Base-by-base conservation (phyloP, 805 yeast genomes). In the Wickerhamomyces strasburgensis region DNA sequence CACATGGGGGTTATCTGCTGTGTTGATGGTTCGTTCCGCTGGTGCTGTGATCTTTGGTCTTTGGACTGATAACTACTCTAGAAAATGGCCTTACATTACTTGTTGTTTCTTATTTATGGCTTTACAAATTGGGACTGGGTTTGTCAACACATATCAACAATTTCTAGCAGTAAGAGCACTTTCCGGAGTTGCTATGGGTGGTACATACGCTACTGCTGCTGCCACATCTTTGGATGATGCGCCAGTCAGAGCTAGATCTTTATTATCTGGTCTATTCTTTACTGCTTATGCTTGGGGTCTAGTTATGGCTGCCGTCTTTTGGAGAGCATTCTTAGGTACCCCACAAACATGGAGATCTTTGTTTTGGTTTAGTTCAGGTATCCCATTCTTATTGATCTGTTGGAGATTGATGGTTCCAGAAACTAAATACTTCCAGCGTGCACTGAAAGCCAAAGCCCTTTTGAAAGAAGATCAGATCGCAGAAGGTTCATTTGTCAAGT, bases 1-100 rank as follows among this genome's bases (percentile, higher is more conserved):
- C 47, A 77, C 87, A 6, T 80, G 85, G 84, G 88, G 87, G 37
- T 68, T 82, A 42, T 77, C 85, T 15, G 68, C 82, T 39, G 87
- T 80, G 27, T 67, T 81, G 29, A 80, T 81, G 85, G 68, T 81
- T 38, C 68, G 89, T 39, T 72, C 84, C 3, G 77, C 77, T 3
- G 89, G 89, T 30, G 87, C 89, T 1, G 57, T 80, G 13, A 62
- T 74, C 24, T 80, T 81, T 51, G 89, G 89, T 35, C 52, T 70
- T 25, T 64, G 76, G 57, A 73, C 80, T 24, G 89, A 81, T 51
- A 65, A 65, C 37, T 72, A 66, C 49, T 84, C 87, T 6, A 69
- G 87, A 48, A 80, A 78, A 48, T 78, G 80, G 77, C 83, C 87
- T 4, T 78, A 72, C 48, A 71, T 80, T 33, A 50, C 64, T 29